Percentiles rank a stretch among this genome's conserved stretches.
Conservation (phyloP, 352 stramenopile genomes). For the Pilasporangium apinafurcum region DNA sequence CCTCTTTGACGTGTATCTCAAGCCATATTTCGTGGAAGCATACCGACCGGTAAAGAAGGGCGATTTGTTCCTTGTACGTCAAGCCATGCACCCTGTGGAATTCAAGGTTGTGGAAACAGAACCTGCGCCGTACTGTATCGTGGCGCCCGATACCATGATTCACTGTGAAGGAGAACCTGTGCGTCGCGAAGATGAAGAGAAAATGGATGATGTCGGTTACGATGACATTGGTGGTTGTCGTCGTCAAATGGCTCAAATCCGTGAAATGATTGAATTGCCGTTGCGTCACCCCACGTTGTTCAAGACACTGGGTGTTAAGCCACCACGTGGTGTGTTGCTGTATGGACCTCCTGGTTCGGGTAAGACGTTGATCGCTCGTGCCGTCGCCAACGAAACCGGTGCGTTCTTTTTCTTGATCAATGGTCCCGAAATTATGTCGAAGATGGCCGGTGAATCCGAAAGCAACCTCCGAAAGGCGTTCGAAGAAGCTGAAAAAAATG, state of each 20-base stretch:
- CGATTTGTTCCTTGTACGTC: constrained; percentile 97
- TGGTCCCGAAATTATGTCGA: constrained; percentile 99
- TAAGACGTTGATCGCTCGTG: constrained; percentile 98
- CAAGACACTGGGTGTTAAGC: constrained; percentile 99
- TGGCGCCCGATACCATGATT: constrained; percentile 99
- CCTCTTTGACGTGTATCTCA: constrained; percentile 99
- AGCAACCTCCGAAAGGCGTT: constrained; percentile 96
- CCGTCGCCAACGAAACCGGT: constrained; percentile 98
- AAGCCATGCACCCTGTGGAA: constrained; percentile 99
- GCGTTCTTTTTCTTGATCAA: constrained; percentile 99
- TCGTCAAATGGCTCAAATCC: constrained; percentile 99
- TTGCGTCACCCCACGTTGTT: constrained; percentile 97
- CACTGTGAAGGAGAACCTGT: constrained; percentile 99
- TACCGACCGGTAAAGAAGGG: constrained; percentile 99
- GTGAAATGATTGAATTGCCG: constrained; percentile 99
- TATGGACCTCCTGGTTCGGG: constrained; percentile 97
- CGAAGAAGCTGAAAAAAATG: constrained; percentile 99
- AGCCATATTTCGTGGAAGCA: constrained; percentile 99
- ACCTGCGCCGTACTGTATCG: constrained; percentile 97
- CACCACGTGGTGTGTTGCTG: constrained; percentile 97
- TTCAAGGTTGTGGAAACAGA: constrained; percentile 99
- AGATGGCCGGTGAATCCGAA: constrained; percentile 93
- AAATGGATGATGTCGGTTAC: constrained; percentile 98
- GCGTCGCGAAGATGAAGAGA: constrained; percentile 98
- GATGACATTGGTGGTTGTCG: constrained; percentile 98